phyloP scores from a whole-genome alignment of 1,284 basidiomycete species.

The Trametes versicolor region DNA sequence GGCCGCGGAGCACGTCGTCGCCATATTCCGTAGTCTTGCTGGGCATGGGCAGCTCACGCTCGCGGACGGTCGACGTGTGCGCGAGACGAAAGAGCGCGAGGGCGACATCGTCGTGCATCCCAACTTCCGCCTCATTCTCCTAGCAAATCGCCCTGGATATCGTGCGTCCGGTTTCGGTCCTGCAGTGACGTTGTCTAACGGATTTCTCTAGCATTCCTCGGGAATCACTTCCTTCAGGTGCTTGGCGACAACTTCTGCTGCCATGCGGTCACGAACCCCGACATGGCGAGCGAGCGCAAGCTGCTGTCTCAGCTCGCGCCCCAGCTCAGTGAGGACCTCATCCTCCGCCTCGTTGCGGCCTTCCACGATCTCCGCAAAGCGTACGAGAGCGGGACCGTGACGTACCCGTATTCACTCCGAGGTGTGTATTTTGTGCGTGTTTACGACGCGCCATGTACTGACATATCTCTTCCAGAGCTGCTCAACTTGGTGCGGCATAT shows the following conservation, averaged over 20 bases:
- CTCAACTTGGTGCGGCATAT: conserved; percentile 73
- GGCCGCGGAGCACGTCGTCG: conserved; percentile 75
- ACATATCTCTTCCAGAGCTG: conserved; percentile 54
- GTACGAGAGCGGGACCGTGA: conserved; percentile 64
- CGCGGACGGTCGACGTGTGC: conserved; percentile 67
- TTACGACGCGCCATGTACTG: not conserved
- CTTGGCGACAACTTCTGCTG: conserved; percentile 74
- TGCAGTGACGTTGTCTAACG: not conserved
- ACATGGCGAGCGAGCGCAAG: conserved; percentile 66
- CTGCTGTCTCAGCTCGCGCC: conserved; percentile 69
- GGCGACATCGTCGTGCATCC: conserved; percentile 68
- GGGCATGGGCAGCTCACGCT: conserved; percentile 70
- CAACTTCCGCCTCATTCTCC: conserved; percentile 68
- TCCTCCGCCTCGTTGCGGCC: conserved; percentile 64
- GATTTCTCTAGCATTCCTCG: conserved; percentile 64
- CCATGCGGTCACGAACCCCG: conserved; percentile 72
- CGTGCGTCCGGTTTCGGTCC: conserved; percentile 52
- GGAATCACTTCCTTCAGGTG: conserved; percentile 76
- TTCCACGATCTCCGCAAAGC: conserved; percentile 69
- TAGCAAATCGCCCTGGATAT: conserved; percentile 78
- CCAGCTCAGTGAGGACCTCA: conserved; percentile 61
- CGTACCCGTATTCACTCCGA: conserved; percentile 73
- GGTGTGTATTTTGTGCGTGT: conserved; percentile 46
- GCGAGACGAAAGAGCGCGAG: conserved; percentile 54
- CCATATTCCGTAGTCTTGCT: conserved; percentile 72